These are phyloP conservation scores for Nissolia schottii DNA, from an alignment of 306 rosid genomes.

Conservation along the genomic window DNA sequence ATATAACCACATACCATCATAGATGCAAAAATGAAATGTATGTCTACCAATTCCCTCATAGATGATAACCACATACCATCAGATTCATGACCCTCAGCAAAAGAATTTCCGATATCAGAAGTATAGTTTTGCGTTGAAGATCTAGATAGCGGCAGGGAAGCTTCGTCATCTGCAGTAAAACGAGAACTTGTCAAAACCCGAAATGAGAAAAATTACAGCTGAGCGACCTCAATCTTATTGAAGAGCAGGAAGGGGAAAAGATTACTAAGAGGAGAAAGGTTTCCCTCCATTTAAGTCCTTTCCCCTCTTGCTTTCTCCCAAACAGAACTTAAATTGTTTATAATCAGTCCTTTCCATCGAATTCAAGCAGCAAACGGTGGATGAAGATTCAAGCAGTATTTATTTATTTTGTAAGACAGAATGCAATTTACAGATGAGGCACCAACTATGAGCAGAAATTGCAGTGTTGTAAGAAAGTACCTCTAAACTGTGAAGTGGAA, in stretches of 20 bases:
- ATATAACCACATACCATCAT: too few species aligned
- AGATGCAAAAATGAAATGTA: not conserved
- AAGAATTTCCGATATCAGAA: constrained; percentile 51
- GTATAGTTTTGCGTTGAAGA: constrained; percentile 38
- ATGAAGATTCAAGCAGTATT: not conserved
- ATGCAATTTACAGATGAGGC: not conserved
- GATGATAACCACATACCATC: constrained; percentile 46
- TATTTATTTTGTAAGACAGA: not conserved
- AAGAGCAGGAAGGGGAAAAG: not conserved
- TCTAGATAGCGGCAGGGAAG: constrained; percentile 39
- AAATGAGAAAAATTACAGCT: constrained; percentile 17
- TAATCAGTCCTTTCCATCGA: not conserved
- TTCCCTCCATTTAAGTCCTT: not conserved
- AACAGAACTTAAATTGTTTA: constrained; percentile 6
- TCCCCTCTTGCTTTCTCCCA: not conserved
- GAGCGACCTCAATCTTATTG: not conserved
- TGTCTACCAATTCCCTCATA: not conserved
- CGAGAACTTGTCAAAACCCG: constrained; percentile 12
- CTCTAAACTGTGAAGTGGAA: constrained; percentile 48
- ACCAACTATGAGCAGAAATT: not conserved
- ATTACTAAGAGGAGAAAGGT: not conserved
- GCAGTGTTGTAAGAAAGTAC: constrained; percentile 25
- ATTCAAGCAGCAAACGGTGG: not conserved
- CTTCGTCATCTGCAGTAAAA: constrained; percentile 53
- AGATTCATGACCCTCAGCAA: constrained; percentile 47